Conservation (phyloP, 176 grass and related monocot genomes). For the Leersia perrieri region DNA sequence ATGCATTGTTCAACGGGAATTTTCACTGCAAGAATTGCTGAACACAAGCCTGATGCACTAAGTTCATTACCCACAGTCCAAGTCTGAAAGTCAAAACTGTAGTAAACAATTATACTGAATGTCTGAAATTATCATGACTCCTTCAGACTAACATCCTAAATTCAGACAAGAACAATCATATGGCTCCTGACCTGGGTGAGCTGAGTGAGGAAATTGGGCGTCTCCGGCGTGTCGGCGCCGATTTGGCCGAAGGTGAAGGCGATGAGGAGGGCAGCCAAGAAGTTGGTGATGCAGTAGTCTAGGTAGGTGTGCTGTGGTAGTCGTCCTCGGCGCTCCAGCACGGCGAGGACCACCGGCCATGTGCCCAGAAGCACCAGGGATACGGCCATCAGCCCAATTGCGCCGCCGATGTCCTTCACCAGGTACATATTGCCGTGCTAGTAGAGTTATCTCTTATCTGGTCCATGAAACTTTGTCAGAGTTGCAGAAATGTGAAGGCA, state of each 20-base stretch:
- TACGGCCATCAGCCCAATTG: conserved; percentile 68
- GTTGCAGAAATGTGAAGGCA: no score
- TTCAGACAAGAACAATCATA: neutral
- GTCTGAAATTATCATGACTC: neutral
- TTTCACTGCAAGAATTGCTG: no score
- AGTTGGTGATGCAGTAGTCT: conserved; percentile 81
- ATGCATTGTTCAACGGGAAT: no score
- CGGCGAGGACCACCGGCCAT: conserved; percentile 89
- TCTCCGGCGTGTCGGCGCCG: conserved; percentile 49
- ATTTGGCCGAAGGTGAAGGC: conserved; percentile 79
- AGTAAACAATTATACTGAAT: neutral
- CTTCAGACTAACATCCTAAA: neutral
- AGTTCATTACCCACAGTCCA: no score
- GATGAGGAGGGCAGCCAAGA: conserved; percentile 74
- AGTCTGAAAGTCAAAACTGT: no score
- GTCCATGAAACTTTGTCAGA: neutral
- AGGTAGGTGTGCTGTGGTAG: conserved; percentile 95
- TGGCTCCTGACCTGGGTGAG: conserved; percentile 47
- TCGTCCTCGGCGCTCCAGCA: conserved; percentile 78
- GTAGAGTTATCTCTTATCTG: no score
- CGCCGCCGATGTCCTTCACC: conserved; percentile 68
- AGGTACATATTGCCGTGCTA: conserved; percentile 55
- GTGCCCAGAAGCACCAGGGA: conserved; percentile 80
- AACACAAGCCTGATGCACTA: no score
- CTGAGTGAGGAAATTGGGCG: conserved; percentile 88